Percentiles rank a stretch among this genome's conserved stretches.
These are phyloP conservation scores for Fraxinus latifolia DNA, from an alignment of 305 asterid genomes.

Conservation along the genomic window DNA sequence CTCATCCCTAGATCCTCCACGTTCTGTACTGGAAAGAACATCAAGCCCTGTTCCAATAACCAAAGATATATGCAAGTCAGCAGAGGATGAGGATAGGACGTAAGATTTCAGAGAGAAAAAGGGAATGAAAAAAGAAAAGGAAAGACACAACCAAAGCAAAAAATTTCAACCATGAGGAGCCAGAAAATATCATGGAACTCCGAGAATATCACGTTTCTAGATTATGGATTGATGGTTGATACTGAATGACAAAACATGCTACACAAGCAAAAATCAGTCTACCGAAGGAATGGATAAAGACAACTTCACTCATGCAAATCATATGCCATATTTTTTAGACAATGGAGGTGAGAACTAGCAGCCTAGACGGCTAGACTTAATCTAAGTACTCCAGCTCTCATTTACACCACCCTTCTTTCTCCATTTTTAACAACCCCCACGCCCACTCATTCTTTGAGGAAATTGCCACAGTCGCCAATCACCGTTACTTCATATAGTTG, in stretches of 20 bases:
- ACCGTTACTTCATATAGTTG: not conserved
- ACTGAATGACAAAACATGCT: not conserved
- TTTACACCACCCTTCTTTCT: not conserved
- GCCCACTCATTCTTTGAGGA: not conserved
- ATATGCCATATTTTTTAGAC: not conserved
- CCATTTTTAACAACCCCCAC: not conserved
- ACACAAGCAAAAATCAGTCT: not conserved
- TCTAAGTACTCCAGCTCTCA: not conserved
- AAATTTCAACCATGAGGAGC: not conserved
- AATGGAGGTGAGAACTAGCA: not conserved
- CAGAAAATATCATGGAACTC: not conserved
- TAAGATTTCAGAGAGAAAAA: not conserved
- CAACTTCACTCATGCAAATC: not conserved
- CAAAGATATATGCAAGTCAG: not conserved
- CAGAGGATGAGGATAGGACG: not conserved
- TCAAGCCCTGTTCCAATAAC: conserved; percentile 61
- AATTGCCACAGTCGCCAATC: not conserved
- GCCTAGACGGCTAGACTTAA: not conserved
- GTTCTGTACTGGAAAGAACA: conserved; percentile 59
- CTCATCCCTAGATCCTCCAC: conserved; percentile 43
- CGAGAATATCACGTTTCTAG: not conserved
- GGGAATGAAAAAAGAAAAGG: not conserved
- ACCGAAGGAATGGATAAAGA: not conserved
- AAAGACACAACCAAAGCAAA: not conserved
- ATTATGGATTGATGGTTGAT: not conserved